Evolutionary conservation across 73 alveolate species (phyloP).

Genomic region (Halteria grandinella): DNA sequence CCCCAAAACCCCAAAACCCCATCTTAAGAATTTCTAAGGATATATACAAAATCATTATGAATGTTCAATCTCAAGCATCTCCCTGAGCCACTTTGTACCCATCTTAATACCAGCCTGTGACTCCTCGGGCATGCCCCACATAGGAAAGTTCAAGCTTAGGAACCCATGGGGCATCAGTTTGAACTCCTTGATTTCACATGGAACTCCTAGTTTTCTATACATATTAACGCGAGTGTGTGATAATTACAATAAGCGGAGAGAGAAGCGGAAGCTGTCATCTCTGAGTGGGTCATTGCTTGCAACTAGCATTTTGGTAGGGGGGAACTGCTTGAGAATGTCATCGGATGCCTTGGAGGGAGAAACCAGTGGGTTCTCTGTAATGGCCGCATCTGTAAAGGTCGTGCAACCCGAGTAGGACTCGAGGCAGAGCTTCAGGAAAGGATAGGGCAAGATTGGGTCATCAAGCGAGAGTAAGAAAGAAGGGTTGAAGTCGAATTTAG

Average conservation of each 20-base stretch:
- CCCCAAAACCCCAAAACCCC: too few species aligned
- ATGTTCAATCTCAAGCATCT: constrained; percentile 17
- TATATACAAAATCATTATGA: too few species aligned
- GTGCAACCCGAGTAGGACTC: constrained; percentile 81
- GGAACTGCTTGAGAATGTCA: constrained; percentile 67
- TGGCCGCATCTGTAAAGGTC: too few species aligned
- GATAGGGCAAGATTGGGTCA: constrained; percentile 89
- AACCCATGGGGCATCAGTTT: constrained; percentile 71
- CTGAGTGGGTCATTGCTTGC: constrained; percentile 82
- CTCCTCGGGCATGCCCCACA: constrained; percentile 51
- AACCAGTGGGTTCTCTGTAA: constrained; percentile 75
- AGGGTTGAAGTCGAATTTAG: constrained; percentile 82
- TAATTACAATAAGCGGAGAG: constrained; percentile 9
- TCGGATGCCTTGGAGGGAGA: constrained; percentile 70
- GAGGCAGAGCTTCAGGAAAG: constrained; percentile 83
- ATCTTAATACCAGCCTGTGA: constrained; percentile 35
- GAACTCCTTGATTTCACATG: constrained; percentile 55
- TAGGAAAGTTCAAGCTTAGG: constrained; percentile 49
- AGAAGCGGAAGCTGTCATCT: constrained; percentile 61
- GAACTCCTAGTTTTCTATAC: constrained; percentile 28
- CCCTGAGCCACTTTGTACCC: constrained; percentile 40
- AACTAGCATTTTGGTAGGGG: constrained; percentile 72
- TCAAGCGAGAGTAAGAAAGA: constrained; percentile 80
- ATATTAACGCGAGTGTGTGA: neutral
- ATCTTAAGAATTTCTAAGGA: too few species aligned